phyloP scores from a whole-genome alignment of 306 rosid genomes.

The Quercus parvula region DNA sequence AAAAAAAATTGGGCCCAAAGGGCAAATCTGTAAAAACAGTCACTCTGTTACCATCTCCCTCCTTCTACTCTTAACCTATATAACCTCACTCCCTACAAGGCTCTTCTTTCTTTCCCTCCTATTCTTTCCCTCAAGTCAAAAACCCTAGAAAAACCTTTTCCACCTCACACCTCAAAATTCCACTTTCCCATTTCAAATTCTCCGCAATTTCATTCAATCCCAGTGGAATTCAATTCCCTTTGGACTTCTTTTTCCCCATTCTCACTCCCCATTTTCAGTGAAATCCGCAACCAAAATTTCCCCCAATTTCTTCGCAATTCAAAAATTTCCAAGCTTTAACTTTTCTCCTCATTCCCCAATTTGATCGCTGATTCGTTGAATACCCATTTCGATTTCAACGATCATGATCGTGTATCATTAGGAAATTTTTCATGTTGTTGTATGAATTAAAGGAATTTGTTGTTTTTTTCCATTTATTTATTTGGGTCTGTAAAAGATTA shows the following conservation, averaged over 20 bases:
- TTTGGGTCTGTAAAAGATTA: background rate
- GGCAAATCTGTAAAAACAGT: conserved; percentile 1
- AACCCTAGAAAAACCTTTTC: conserved; percentile 37
- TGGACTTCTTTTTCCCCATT: conserved; percentile 8
- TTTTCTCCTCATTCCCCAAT: background rate
- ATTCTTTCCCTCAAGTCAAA: conserved; percentile 8
- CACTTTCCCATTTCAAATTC: conserved; percentile 1
- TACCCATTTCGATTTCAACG: background rate
- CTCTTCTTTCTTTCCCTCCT: background rate
- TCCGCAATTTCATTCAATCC: background rate
- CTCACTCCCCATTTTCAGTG: conserved; percentile 7
- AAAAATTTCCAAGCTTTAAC: background rate
- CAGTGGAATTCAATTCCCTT: conserved; percentile 9
- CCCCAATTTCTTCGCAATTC: background rate
- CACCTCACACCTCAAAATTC: background rate
- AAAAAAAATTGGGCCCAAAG: background rate
- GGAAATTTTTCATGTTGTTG: conserved; percentile 1
- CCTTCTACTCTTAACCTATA: background rate
- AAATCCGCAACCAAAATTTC: conserved; percentile 2
- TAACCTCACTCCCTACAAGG: background rate
- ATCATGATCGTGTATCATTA: background rate
- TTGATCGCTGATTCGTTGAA: background rate
- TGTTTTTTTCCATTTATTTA: background rate
- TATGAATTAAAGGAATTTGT: background rate
- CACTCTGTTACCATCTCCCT: background rate